Evolutionary conservation across 495 filamentous ascomycete species (phyloP), one percentile per base, ranked within the genome.

Genomic region (Aspergillus sclerotioniger): DNA sequence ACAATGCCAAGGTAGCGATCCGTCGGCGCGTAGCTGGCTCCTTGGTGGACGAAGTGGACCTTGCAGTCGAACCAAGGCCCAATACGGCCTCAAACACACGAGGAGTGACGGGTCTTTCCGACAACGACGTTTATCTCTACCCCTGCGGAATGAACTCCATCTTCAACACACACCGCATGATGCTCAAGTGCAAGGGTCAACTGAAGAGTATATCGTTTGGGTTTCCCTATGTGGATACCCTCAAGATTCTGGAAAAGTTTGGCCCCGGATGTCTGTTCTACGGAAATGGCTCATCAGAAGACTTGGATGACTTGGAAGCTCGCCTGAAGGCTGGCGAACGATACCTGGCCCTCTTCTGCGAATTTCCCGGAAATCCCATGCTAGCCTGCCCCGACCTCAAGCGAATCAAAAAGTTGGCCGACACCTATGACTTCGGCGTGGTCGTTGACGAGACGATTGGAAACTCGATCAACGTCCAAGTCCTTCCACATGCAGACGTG

Each of bases 401-500:
- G 12, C 33, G 47, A 7, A 19, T 51, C 7, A 9, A 19, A 6
- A 7, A 32, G n/a, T 19, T 57, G 17, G 47, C 46, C 9, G 55
- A 57, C 17, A 19, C 25, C 5, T 44, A 57, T 21, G 47, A 37
- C 2, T 57, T 57, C 10, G 19, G n/a, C 31, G 19, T 57, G n/a
- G 55, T 50, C 3, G 46, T 43, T 1, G 55, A 57, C 19, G 47
- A 57, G 6, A 57, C 46, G 9, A 50, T 57, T 12, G 55, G 19
- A 3, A 41, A 19, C 17, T 51, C 16, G 3, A 19, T 32, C 46
- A 57, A 57, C 10, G 12, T 57, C 3, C 31, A 57, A 9, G 12
- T 50, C 0, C 47, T 57, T 3, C 19, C 19, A 5, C 15, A n/a
- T 28, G 55, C 46, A 3, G 54, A 57, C 17, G 33, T 57, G 2